These are phyloP conservation scores for Rhodocollybia butyracea DNA, from an alignment of 768 basidiomycete genomes.

Conservation along the genomic window DNA sequence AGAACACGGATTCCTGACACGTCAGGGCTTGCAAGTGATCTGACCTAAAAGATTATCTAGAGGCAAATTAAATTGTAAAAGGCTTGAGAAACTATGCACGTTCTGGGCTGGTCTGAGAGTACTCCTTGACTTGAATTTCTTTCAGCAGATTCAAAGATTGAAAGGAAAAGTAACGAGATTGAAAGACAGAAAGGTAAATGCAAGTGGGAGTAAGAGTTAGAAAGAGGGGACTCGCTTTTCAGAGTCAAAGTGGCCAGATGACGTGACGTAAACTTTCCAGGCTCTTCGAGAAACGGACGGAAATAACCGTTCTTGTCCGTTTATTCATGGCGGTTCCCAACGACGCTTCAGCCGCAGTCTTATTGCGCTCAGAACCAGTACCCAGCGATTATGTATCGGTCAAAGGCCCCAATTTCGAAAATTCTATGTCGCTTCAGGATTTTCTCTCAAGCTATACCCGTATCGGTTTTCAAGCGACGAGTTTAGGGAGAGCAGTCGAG, in stretches of 20 bases:
- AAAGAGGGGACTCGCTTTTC: too few relatives aligned
- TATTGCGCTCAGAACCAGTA: slow-evolving; percentile 73
- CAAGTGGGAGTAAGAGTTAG: too few relatives aligned
- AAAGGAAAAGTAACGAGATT: too few relatives aligned
- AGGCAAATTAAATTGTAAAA: neutral
- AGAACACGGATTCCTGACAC: neutral
- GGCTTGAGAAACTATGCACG: neutral
- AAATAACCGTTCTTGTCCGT: neutral
- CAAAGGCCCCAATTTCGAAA: slow-evolving; percentile 84
- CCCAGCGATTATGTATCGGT: slow-evolving; percentile 66
- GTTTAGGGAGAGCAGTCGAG: slow-evolving; percentile 81
- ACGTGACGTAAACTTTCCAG: slow-evolving; percentile 3
- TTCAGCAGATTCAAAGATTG: too few relatives aligned
- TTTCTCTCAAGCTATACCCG: slow-evolving; percentile 79
- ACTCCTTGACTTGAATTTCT: too few relatives aligned
- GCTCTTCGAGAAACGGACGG: neutral
- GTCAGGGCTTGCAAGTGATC: neutral
- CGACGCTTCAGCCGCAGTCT: slow-evolving; percentile 69
- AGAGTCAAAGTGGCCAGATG: too few relatives aligned
- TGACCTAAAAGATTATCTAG: neutral
- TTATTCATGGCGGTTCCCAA: slow-evolving; percentile 37
- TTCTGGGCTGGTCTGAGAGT: too few relatives aligned
- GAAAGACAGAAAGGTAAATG: too few relatives aligned
- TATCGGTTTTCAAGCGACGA: slow-evolving; percentile 98
- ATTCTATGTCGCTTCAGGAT: slow-evolving; percentile 57